Base-by-base conservation (phyloP, 1,284 basidiomycete genomes). In the Cryptococcus sp. region DNA sequence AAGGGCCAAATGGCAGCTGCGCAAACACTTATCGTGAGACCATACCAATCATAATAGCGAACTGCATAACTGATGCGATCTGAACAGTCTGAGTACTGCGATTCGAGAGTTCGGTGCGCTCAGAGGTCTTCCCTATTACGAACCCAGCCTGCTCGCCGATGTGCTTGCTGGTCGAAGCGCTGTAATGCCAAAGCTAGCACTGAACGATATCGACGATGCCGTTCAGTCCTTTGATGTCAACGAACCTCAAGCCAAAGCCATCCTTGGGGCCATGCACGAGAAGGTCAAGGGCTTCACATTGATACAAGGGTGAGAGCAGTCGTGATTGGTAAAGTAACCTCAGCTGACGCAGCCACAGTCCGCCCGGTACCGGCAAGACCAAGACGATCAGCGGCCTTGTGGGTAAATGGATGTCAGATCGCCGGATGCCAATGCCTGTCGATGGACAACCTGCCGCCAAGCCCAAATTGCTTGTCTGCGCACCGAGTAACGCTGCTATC, bases 331-430 rank as follows among this genome's bases (percentile, higher is more conserved):
- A 3, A 35, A 5, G n/a, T 35, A 5, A 31, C 8, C 15, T 31
- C 25, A 39, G 23, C 31, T 46, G 15, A 53, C 56, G 50, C 15
- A 60, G 42, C 3, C 11, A 38, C 68, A 93, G 93, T 50, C 96
- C 96, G 27, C 96, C 96, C 1, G 96, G 96, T 65, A 99, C 96
- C 0, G 96, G 96, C 44, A 99, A 99, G 80, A 99, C 96, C 11
- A 97, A 93, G 51, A 99, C 96, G 0, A 99, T 99, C 65, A 91
- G 93, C 69, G 93, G 91, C 19, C 82, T 99, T n/a, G 89, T 97
- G 2, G 88, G 91, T 42, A 86, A 88, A 7, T 93, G 90, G 72
- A 77, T 95, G 41, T 84, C 87, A 1, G 84, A 81, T 50, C 85
- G 88, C 5, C 78, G 82, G 11, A 80, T 79, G 25, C 76, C 82